Evolutionary conservation across 768 basidiomycete genomes (phyloP).

Genomic region (Serendipita sp.): DNA sequence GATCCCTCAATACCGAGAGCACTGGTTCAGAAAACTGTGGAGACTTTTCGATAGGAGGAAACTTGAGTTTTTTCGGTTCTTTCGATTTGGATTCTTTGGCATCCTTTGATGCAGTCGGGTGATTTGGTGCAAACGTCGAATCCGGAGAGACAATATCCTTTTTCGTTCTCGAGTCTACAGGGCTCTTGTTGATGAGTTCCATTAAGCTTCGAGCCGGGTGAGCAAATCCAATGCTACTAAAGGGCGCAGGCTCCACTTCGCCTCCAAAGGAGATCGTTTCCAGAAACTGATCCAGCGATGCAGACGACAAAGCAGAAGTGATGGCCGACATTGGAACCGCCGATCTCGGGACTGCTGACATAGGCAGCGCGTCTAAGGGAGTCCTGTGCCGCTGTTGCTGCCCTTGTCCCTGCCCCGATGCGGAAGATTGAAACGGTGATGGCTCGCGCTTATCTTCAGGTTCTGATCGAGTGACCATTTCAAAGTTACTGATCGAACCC

Average conservation of each 20-base stretch:
- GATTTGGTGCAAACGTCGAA: constrained; percentile 2
- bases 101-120: neutral
- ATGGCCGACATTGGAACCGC: neutral
- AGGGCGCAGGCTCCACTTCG: neutral
- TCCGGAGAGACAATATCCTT: neutral
- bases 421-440: too few relatives aligned
- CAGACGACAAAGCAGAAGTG: neutral
- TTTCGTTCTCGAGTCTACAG: neutral
- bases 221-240: neutral
- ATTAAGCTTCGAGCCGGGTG: neutral
- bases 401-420: neutral
- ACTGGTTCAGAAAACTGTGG: neutral
- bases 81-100: neutral
- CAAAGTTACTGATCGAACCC: neutral
- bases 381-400: neutral
- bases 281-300: neutral
- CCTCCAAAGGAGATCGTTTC: neutral
- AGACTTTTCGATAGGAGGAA: neutral
- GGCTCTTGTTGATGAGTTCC: neutral
- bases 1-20: neutral
- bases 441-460: neutral
- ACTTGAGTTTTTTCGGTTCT: constrained; percentile 1
- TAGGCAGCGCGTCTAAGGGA: too few relatives aligned
- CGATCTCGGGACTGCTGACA: neutral
- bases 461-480: neutral